Conservation (phyloP, 1,284 basidiomycete genomes). For the Afroboletus lepidellus region DNA sequence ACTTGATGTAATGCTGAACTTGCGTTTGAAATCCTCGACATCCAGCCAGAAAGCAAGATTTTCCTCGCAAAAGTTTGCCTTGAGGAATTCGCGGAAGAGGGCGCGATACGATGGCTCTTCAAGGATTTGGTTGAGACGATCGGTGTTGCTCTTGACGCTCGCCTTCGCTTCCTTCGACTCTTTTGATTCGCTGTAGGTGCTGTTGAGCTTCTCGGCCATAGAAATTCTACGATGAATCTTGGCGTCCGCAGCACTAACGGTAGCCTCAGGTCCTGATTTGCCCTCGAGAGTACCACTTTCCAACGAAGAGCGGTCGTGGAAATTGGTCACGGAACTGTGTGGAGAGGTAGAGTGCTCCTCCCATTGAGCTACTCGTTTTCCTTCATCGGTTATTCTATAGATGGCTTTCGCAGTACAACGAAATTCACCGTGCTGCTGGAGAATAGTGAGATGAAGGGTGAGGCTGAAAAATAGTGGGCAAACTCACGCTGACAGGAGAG, state of each 20-base stretch:
- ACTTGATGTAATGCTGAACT: slow-evolving; percentile 93
- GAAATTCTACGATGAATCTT: slow-evolving; percentile 78
- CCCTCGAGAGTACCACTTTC: slow-evolving; percentile 43
- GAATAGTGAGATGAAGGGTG: slow-evolving; percentile 16
- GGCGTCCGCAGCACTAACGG: slow-evolving; percentile 47
- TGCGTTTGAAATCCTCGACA: slow-evolving; percentile 94
- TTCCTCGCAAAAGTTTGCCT: slow-evolving; percentile 96
- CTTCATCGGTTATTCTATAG: slow-evolving; percentile 93
- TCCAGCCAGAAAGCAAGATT: slow-evolving; percentile 97
- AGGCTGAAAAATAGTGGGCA: slow-evolving; percentile 3
- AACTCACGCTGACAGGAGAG: slow-evolving; percentile 69
- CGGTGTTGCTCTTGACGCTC: slow-evolving; percentile 85
- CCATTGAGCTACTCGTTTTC: slow-evolving; percentile 83
- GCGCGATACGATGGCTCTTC: slow-evolving; percentile 89
- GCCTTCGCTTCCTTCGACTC: slow-evolving; percentile 53
- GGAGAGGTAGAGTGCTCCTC: slow-evolving; percentile 60
- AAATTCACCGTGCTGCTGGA: slow-evolving; percentile 85
- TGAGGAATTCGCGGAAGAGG: slow-evolving; percentile 92
- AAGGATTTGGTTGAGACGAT: slow-evolving; percentile 88
- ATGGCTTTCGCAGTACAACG: slow-evolving; percentile 92
- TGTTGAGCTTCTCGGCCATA: slow-evolving; percentile 72
- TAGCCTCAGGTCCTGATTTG: slow-evolving; percentile 39
- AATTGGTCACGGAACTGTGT: slow-evolving; percentile 61
- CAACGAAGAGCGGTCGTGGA: slow-evolving; percentile 46
- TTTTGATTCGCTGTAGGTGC: slow-evolving; percentile 49